These are phyloP conservation scores for Gaultheria prostrata DNA, from an alignment of 148 eudicot genomes.

Conservation along the genomic window DNA sequence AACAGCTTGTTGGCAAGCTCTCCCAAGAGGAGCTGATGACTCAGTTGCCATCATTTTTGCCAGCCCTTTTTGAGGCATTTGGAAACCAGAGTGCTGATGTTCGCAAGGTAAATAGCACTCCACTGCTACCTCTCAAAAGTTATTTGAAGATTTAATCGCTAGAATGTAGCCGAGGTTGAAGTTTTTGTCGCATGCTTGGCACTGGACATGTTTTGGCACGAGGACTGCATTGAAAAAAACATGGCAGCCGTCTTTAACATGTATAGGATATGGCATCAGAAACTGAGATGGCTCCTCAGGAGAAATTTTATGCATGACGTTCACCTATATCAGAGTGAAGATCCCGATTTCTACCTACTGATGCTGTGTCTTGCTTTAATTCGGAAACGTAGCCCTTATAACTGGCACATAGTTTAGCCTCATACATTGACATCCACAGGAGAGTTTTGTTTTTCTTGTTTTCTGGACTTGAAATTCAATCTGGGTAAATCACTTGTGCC, in stretches of 20 bases:
- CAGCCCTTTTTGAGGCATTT: constrained; percentile 94
- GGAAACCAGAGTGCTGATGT: constrained; percentile 97
- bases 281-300: neutral
- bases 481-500: neutral
- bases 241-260: neutral
- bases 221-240: neutral
- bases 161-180: neutral
- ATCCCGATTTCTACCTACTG: neutral
- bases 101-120: constrained; percentile 65
- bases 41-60: constrained; percentile 86
- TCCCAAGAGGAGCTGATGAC: constrained; percentile 82
- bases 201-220: neutral
- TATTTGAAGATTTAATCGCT: neutral
- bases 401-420: neutral
- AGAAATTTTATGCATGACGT: neutral
- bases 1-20: constrained; percentile 85
- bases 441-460: neutral
- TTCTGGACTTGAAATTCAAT: neutral
- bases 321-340: neutral
- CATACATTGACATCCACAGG: neutral
- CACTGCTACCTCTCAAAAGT: neutral
- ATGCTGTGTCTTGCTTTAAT: neutral
- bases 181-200: neutral
- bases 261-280: neutral
- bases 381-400: neutral